Percentiles rank a stretch among this genome's conserved stretches.
Conservation (phyloP, 169 alveolate species). For the Eimeria falciformis region DNA sequence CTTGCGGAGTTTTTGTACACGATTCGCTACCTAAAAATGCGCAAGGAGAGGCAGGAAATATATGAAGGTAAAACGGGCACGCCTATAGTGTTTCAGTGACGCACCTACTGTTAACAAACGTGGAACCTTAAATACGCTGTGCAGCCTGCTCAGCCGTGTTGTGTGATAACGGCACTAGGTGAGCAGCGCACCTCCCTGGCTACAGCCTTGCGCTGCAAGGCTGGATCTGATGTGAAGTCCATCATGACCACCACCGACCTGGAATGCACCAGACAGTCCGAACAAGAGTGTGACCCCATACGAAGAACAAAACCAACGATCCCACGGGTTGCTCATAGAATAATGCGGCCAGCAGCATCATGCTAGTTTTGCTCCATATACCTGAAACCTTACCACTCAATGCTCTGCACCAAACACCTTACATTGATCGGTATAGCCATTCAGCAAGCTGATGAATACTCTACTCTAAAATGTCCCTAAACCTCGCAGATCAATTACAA, state of each 20-base stretch:
- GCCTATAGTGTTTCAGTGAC: neutral
- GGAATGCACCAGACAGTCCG: neutral
- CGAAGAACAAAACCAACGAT: neutral
- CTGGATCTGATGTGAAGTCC: conserved; percentile 61
- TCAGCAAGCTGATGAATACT: no score
- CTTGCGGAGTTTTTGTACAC: conserved; percentile 76
- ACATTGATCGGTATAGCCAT: no score
- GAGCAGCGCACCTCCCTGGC: conserved; percentile 70
- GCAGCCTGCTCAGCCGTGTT: conserved; percentile 30
- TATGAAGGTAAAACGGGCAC: neutral
- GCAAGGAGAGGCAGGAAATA: neutral
- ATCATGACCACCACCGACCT: conserved; percentile 58
- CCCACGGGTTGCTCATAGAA: no score
- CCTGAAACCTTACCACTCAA: no score
- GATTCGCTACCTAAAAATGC: conserved; percentile 66
- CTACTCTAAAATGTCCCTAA: neutral
- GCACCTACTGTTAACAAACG: neutral
- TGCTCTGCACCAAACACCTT: no score
- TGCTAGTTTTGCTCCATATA: no score
- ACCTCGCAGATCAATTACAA: neutral
- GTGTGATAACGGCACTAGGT: neutral
- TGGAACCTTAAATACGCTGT: neutral
- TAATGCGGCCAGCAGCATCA: no score
- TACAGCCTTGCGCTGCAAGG: conserved; percentile 69
- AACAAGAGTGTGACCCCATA: neutral